These are phyloP conservation scores for Rhynchosporium secalis DNA, from an alignment of 2,329 filamentous ascomycete genomes.

Conservation along the genomic window DNA sequence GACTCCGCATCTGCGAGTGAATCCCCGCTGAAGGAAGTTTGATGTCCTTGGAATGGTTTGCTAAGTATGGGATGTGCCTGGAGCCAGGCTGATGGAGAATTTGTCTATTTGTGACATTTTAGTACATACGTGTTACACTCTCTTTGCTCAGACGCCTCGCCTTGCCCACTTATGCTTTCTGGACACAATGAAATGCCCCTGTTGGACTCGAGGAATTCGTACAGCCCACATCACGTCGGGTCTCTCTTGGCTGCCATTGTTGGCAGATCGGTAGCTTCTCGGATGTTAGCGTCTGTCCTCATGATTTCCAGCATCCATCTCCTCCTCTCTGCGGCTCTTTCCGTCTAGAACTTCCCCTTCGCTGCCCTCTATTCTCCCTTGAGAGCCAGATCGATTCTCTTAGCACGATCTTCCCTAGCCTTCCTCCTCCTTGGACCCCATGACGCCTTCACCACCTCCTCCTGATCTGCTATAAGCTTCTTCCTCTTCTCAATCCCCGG, in stretches of 20 bases:
- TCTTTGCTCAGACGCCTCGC: constrained; percentile 19
- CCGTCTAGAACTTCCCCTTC: neutral
- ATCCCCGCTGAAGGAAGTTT: too few relatives aligned
- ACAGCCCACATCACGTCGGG: constrained; percentile 8
- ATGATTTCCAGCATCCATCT: neutral
- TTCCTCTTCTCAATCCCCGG: constrained; percentile 44
- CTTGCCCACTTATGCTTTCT: constrained; percentile 18
- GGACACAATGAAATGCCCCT: constrained; percentile 20
- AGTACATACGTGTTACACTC: constrained; percentile 26
- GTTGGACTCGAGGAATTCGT: constrained; percentile 2
- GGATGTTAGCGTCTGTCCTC: neutral
- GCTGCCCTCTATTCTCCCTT: constrained; percentile 30
- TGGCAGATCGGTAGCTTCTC: neutral
- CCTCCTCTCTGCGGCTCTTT: neutral
- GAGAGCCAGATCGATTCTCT: constrained; percentile 45
- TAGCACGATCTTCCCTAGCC: constrained; percentile 56
- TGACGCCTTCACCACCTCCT: constrained; percentile 51
- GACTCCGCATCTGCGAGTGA: too few relatives aligned
- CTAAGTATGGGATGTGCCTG: neutral
- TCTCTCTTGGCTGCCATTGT: neutral
- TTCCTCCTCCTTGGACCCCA: constrained; percentile 58
- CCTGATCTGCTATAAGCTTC: constrained; percentile 47
- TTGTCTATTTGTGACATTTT: constrained; percentile 16
- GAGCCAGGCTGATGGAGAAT: neutral
- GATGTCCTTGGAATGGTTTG: too few relatives aligned